These are phyloP conservation scores for Xanthoceras sorbifolium DNA, from an alignment of 345 rosid genomes.

Conservation along the genomic window DNA sequence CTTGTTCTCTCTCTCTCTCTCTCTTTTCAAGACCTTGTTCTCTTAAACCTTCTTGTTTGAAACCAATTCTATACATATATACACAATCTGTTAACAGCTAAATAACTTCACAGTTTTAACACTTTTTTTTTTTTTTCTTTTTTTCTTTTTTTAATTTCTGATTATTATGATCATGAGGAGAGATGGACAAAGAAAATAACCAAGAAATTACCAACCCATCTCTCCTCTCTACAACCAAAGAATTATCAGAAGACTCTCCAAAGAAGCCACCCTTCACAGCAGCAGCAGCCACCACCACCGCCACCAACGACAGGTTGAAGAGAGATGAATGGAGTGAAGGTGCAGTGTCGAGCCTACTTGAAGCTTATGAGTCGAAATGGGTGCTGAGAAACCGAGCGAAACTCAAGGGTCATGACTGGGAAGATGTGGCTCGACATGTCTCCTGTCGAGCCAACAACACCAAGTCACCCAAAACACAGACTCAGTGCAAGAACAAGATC, in stretches of 20 bases:
- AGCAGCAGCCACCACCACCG: neutral
- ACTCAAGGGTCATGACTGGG: conserved; percentile 98
- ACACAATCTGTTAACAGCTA: conserved; percentile 37
- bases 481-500: conserved; percentile 98
- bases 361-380: conserved; percentile 93
- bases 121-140: neutral
- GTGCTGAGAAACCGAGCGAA: conserved; percentile 85
- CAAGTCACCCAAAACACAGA: conserved; percentile 84
- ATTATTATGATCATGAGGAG: conserved; percentile 41
- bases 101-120: conserved; percentile 14
- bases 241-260: conserved; percentile 41
- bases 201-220: conserved; percentile 37
- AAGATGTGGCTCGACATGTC: conserved; percentile 78
- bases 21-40: neutral
- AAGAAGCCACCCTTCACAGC: conserved; percentile 27
- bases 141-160: neutral
- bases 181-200: conserved; percentile 66
- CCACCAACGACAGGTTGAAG: conserved; percentile 61
- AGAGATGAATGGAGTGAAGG: conserved; percentile 99
- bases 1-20: conserved; percentile 25
- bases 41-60: conserved; percentile 11
- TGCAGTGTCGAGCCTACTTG: conserved; percentile 85
- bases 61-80: neutral
- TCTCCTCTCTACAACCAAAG: conserved; percentile 30
- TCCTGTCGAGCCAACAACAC: conserved; percentile 65